Evolutionary conservation across 768 basidiomycete species (phyloP).

Genomic region (Terana coerulea): DNA sequence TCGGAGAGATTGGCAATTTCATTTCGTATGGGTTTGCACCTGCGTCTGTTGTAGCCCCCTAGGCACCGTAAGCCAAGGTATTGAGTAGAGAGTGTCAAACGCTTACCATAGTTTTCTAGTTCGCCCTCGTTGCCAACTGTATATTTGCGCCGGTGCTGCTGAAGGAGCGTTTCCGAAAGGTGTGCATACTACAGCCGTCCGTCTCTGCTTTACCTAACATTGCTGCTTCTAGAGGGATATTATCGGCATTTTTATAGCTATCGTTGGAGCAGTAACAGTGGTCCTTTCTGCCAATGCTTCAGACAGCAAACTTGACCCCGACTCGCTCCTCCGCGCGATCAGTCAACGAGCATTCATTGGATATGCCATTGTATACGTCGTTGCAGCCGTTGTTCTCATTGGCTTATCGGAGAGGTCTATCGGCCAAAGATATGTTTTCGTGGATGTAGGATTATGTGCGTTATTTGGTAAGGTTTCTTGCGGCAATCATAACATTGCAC

Average conservation of each 20-base stretch:
- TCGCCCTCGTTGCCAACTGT: constrained; percentile 94
- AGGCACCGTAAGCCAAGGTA: constrained; percentile 68
- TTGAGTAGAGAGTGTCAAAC: constrained; percentile 44
- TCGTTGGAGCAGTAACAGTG: constrained; percentile 91
- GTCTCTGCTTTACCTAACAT: constrained; percentile 15
- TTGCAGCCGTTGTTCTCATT: constrained; percentile 52
- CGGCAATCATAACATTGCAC: constrained; percentile 53
- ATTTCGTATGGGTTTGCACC: constrained; percentile 88
- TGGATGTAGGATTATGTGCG: constrained; percentile 88
- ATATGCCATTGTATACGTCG: constrained; percentile 64
- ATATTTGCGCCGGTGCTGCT: constrained; percentile 87
- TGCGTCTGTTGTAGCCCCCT: constrained; percentile 89
- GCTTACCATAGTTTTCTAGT: constrained; percentile 35
- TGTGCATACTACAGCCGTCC: constrained; percentile 34
- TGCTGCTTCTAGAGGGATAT: constrained; percentile 73
- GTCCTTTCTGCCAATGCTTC: constrained; percentile 76
- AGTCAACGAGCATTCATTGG: constrained; percentile 68
- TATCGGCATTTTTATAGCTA: constrained; percentile 72
- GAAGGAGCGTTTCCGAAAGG: constrained; percentile 77
- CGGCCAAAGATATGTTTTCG: constrained; percentile 68
- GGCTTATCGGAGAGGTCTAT: constrained; percentile 59
- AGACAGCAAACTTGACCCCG: constrained; percentile 64
- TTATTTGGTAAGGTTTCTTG: constrained; percentile 73
- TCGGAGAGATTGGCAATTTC: constrained; percentile 90
- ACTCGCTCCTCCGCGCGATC: constrained; percentile 65